Base-by-base conservation (phyloP, 2,329 filamentous ascomycete species). In the Penicillium paneum region DNA sequence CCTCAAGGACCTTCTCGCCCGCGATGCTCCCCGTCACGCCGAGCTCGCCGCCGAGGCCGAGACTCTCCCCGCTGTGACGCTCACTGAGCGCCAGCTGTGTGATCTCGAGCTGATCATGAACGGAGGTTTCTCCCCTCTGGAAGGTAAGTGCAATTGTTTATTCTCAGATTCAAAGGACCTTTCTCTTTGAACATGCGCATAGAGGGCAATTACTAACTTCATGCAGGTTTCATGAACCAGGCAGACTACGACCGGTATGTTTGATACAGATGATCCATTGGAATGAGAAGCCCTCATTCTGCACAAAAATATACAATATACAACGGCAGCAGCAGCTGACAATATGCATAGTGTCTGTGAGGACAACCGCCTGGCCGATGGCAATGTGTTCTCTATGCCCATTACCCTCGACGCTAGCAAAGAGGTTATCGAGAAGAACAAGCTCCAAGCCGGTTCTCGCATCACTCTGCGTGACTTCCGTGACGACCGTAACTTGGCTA, bases 41-140 rank as follows among this genome's bases (percentile, higher is more conserved):
- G 81, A 96, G 79, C 88, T 99, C 60, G 79, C 81, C 53, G 84
- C 83, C 43, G 94, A 99, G 79, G 89, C 93, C 39, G 92, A 96
- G 81, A 87, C 73, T 31, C 86, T 97, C 42, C 90, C 91, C 35
- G 89, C 93, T 35, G 82, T 99, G 64, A 79, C 88, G 56, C 86
- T 99, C 64, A 89, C 84, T 48, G 94, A 99, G 83, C 87, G 94
- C 69, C 94, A 99, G 78, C 86, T 99, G 46, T 99, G 94, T 78
- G 94, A 99, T 82, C 83, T 99, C 64, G 94, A 99, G 79, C 79
- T 99, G 77, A 91, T 99, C 71, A 86, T 99, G 76, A 97, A 91
- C 76, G 94, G 94, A 73, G 94, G 94, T 63, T 99, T 99, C 81
- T 97, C 92, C 62, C 94, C 94, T 56, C 85, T 99, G 38, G 93